Conservation (phyloP, 139 green algal species). For the Coccomyxa sp. region DNA sequence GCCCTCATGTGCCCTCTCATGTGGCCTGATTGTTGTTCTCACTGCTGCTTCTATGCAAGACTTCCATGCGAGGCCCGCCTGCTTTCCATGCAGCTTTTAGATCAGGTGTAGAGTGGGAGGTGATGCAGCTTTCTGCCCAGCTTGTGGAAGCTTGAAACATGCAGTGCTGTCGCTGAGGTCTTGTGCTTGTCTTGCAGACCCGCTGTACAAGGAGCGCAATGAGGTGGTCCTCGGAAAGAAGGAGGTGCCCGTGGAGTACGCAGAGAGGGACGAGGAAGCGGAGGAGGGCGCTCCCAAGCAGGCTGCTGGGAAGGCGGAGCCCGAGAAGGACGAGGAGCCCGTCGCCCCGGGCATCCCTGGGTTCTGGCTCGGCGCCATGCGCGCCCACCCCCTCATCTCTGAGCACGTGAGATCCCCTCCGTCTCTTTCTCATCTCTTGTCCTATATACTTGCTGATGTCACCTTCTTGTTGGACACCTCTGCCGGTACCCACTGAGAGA, state of each 20-base stretch:
- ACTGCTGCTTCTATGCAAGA: not conserved
- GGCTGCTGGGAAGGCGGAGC: slow-evolving; percentile 36
- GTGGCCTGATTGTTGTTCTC: not conserved
- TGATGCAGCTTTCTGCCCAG: not conserved
- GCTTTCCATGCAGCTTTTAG: not conserved
- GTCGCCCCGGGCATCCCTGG: slow-evolving; percentile 67
- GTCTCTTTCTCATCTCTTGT: too few relatives aligned
- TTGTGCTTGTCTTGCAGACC: slow-evolving; percentile 31
- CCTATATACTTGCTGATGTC: too few relatives aligned
- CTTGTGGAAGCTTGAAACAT: not conserved
- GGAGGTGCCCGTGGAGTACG: slow-evolving; percentile 47
- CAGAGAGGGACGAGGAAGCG: slow-evolving; percentile 15
- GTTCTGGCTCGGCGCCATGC: slow-evolving; percentile 82
- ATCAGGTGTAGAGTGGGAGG: not conserved
- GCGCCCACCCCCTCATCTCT: slow-evolving; percentile 57
- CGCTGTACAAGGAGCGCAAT: slow-evolving; percentile 69
- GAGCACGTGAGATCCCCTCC: slow-evolving; percentile 31
- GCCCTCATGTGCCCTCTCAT: not conserved
- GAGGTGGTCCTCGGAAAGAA: slow-evolving; percentile 61
- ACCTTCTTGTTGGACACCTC: too few relatives aligned
- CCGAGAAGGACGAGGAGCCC: slow-evolving; percentile 18
- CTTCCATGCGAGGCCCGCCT: not conserved
- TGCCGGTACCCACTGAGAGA: too few relatives aligned
- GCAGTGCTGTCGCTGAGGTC: not conserved
- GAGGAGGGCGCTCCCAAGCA: slow-evolving; percentile 40